Evolutionary conservation across 148 eudicot species (phyloP).

Genomic region (Cornus controversa): DNA sequence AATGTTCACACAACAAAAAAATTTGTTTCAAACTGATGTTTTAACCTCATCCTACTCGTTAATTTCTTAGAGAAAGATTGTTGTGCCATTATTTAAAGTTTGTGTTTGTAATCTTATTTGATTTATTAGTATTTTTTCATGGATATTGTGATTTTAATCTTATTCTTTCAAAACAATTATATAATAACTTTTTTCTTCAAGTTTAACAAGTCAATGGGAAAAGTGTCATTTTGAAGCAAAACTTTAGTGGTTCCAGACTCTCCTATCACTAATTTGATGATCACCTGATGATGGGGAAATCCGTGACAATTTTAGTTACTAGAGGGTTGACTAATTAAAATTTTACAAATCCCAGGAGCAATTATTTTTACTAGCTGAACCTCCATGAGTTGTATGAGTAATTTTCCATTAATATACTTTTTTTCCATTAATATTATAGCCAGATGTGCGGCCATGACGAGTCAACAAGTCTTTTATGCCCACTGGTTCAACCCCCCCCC

Average conservation of each 20-base stretch:
- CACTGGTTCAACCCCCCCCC: background rate
- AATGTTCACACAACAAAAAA: too few species aligned
- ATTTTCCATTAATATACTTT: background rate
- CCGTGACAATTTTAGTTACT: background rate
- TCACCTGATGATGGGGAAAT: background rate
- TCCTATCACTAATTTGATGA: background rate
- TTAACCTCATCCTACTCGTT: too few species aligned
- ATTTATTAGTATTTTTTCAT: too few species aligned
- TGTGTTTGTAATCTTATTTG: too few species aligned
- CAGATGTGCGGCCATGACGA: background rate
- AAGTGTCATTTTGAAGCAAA: background rate
- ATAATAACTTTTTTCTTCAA: background rate
- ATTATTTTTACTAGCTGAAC: too few species aligned
- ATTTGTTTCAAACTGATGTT: too few species aligned
- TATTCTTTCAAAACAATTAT: too few species aligned
- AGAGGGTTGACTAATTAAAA: background rate
- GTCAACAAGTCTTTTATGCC: slow-evolving; percentile 4
- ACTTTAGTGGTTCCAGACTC: background rate
- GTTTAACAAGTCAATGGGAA: too few species aligned
- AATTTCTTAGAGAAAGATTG: background rate
- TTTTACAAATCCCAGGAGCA: background rate
- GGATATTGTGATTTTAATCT: too few species aligned
- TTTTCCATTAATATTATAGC: background rate
- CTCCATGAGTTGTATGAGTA: too few species aligned
- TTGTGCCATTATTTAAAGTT: too few species aligned